Evolutionary conservation across 2,329 filamentous ascomycete genomes (phyloP), one percentile per base, ranked within the genome.

Genomic region (Chaetomiaceae sp.): DNA sequence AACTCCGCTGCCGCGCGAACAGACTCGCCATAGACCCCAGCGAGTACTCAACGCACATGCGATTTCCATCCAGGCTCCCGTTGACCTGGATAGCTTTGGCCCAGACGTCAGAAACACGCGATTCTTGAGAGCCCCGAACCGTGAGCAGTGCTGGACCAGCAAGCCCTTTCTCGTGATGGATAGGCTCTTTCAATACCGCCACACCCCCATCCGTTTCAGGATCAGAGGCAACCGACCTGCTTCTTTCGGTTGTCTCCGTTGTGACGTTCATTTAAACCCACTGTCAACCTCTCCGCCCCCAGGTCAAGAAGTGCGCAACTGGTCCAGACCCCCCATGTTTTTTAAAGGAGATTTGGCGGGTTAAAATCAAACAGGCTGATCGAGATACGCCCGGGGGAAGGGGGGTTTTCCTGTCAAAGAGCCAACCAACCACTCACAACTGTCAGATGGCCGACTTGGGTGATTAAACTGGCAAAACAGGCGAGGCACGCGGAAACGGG

Each of bases 351-450:
- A n/a, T 54, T 51, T 56, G 41, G 48, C 59, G 54, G 60, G 58
- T 10, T 53, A 58, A 62, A 62, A 56, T 55, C 45, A 58, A 58
- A 48, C 56, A 58, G 58, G 37, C 59, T 61, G 59, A 53, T 51
- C 30, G 34, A 40, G 27, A 18, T 23, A 58, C 37, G 44, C 30
- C 42, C 20, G 29, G 29, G 29, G 49, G 30, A 40, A 45, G 32
- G 41, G 44, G 45, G 41, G 25, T n/a, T 21, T 18, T 16, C 11
- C 25, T 23, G 13, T 23, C n/a, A 18, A 34, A 33, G 21, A 25
- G 18, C 27, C 23, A 45, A 45, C 18, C 41, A 43, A 30, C 21
- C 29, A 27, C 18, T 29, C 32, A 37, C 36, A 16, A 2, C 27
- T 21, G 16, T 36, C 43, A 43, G 18, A 38, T 33, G 27, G 37